Percentiles rank a stretch among this genome's conserved stretches.
Evolutionary conservation across 352 stramenopile species (phyloP).

Genomic region (Globisporangium spinosum): DNA sequence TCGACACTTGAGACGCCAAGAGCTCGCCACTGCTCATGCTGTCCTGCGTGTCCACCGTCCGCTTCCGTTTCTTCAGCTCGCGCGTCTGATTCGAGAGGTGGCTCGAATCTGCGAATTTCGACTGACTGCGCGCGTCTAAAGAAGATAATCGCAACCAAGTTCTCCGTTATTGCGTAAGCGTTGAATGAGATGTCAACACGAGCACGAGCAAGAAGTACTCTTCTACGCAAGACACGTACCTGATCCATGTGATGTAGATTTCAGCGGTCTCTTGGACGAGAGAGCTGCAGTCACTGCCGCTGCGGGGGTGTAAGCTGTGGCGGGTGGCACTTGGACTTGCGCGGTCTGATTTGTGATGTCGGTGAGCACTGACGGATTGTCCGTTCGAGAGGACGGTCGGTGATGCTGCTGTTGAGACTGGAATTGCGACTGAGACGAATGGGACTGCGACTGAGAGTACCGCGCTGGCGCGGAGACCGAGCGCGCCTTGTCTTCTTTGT

Average conservation of each 20-base stretch:
- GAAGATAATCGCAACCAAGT: not conserved
- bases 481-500: conserved; percentile 15
- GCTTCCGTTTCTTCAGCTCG: conserved; percentile 13
- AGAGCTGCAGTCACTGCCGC: not conserved
- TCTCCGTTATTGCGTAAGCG: too few species aligned
- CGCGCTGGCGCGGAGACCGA: conserved; percentile 10
- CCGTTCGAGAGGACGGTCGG: conserved; percentile 22
- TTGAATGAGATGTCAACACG: not conserved
- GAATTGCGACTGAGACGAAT: not conserved
- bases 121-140: conserved; percentile 11
- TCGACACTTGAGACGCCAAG: conserved; percentile 13
- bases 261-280: conserved; percentile 11
- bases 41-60: conserved; percentile 8
- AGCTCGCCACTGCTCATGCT: conserved; percentile 9
- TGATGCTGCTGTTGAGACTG: conserved; percentile 3
- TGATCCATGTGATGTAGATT: conserved; percentile 5
- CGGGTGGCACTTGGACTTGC: conserved; percentile 2
- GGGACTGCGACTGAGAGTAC: conserved; percentile 10
- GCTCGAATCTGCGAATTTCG: not conserved
- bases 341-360: conserved; percentile 65
- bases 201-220: not conserved
- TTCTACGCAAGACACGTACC: not conserved
- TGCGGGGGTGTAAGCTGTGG: not conserved
- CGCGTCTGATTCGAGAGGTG: conserved; percentile 5
- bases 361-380: conserved; percentile 25